Evolutionary conservation across 805 yeast genomes (phyloP), one percentile per base, ranked within the genome.

Genomic region (Wickerhamomyces bovis): DNA sequence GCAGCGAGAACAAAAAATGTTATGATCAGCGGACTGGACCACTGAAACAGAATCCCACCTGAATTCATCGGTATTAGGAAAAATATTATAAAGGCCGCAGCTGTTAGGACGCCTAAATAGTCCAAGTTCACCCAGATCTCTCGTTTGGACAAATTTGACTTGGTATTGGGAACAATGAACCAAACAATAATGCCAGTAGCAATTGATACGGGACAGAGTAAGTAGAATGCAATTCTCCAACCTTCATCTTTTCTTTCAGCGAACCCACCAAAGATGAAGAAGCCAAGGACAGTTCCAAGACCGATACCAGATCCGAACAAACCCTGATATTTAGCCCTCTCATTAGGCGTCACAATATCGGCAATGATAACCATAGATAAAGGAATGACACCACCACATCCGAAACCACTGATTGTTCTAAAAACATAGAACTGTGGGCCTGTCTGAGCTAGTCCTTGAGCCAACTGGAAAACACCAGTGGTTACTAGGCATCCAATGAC

Each of bases 311-410:
- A 57, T 4, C 81, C 81, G 26, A 75, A 60, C 10, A 76, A 71
- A 3, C 83, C 83, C 61, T 77, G 83, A 56, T 69, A 78, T 53
- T 75, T 74, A 0, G 82, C 83, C 49, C 84, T 64, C 49, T 78
- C 75, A 49, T 70, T 64, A 30, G 79, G 64, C 1, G 80, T 70
- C 12, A 77, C 80, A 19, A 77, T 61, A 55, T 79, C 83, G 48
- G 81, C 72, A 43, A 77, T 65, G 20, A 77, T 69, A 19, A 76
- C 76, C 79, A 76, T 77, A 0, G 73, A 55, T 21, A 78, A 57
- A 7, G 78, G 72, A n/a, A 72, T 67, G 4, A 73, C 67, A 1
- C 81, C 81, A 5, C 83, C 83, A 40, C 70, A 65, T 4, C 81
- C 83, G 11, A 78, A 63, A 22, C 83, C 83, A 11, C 44, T 38